Conservation (phyloP, 495 filamentous ascomycete species). For the Aspergillus affinis region DNA sequence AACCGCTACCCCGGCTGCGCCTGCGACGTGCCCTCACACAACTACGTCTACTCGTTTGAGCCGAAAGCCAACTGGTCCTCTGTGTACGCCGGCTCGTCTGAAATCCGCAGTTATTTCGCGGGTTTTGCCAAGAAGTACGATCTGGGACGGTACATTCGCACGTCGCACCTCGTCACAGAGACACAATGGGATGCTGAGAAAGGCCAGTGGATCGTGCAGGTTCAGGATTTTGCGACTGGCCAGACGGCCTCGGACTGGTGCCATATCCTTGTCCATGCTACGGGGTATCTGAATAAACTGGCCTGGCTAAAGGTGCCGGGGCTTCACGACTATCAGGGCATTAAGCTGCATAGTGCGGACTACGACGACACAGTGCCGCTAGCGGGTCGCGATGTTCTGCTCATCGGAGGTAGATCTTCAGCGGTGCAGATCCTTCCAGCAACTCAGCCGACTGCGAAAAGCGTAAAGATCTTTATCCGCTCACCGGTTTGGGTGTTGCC, state of each 20-base stretch:
- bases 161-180: conserved; percentile 24
- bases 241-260: conserved; percentile 38
- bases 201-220: conserved; percentile 38
- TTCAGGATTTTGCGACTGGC: conserved; percentile 33
- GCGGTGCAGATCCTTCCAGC: conserved; percentile 54
- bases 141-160: conserved; percentile 22
- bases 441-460: conserved; percentile 44
- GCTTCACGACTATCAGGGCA: conserved; percentile 43
- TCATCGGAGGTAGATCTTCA: conserved; percentile 47
- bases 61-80: conserved; percentile 18
- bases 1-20: conserved; percentile 23
- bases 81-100: conserved; percentile 47
- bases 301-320: conserved; percentile 50
- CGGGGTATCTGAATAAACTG: conserved; percentile 49
- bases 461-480: conserved; percentile 15
- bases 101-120: conserved; percentile 54
- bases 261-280: conserved; percentile 50
- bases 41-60: conserved; percentile 35
- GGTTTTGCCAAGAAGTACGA: conserved; percentile 30
- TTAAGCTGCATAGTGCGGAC: conserved; percentile 45
- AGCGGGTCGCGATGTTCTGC: conserved; percentile 41
- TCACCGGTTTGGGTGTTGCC: conserved; percentile 14
- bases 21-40: conserved; percentile 24
- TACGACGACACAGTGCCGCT: conserved; percentile 35
- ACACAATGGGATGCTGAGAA: conserved; percentile 33